phyloP scores from a whole-genome alignment of 345 rosid species.

The Rubroshorea leprosula region DNA sequence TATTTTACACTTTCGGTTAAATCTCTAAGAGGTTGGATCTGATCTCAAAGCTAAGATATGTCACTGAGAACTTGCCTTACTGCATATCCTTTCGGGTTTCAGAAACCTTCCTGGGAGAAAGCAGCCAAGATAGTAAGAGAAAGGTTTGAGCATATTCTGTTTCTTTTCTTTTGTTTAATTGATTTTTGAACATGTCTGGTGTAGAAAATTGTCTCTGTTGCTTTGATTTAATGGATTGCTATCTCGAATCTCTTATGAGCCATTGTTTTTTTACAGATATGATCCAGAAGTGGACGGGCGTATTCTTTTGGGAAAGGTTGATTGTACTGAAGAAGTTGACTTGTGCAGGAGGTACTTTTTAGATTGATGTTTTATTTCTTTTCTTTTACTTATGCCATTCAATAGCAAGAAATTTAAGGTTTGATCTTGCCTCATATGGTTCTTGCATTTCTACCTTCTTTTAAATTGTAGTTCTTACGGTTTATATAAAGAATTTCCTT shows the following conservation, averaged over 20 bases:
- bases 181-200: not conserved
- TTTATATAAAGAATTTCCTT: not conserved
- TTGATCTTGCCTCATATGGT: not conserved
- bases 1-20: conserved; percentile 1
- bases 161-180: conserved; percentile 8
- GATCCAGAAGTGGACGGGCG: conserved; percentile 94
- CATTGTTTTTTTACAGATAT: conserved; percentile 46
- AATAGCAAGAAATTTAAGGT: not conserved
- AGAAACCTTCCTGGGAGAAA: conserved; percentile 99
- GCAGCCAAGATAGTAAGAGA: conserved; percentile 77
- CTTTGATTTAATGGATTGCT: conserved; percentile 8
- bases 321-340: conserved; percentile 75
- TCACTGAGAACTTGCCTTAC: conserved; percentile 10
- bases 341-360: conserved; percentile 77
- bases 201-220: not conserved
- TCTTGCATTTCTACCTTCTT: not conserved
- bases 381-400: not conserved
- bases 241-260: conserved; percentile 8
- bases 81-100: conserved; percentile 24
- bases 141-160: conserved; percentile 40
- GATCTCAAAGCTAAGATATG: not conserved
- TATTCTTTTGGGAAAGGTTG: conserved; percentile 77
- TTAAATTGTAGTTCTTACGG: no score
- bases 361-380: conserved; percentile 14
- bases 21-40: not conserved